phyloP scores from a whole-genome alignment of 1,284 basidiomycete genomes.

The Malassezia cuniculi region DNA sequence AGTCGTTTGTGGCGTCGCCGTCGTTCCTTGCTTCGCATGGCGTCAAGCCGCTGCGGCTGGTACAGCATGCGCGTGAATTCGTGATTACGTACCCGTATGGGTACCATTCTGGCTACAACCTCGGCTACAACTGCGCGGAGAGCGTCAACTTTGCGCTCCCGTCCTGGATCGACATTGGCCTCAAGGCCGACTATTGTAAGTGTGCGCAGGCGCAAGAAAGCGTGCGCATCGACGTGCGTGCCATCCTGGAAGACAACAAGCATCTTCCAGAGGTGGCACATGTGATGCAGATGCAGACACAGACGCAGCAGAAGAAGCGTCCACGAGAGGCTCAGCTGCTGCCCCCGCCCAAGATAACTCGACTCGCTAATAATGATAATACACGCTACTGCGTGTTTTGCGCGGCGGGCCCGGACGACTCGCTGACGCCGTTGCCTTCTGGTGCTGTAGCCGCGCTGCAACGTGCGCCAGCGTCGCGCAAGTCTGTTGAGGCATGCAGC shows the following conservation, averaged over 20 bases:
- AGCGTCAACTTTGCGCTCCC: slow-evolving; percentile 95
- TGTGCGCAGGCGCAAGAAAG: slow-evolving; percentile 35
- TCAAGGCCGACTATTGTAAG: slow-evolving; percentile 38
- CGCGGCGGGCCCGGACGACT: slow-evolving; percentile 25
- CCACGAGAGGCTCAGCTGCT: too few species aligned
- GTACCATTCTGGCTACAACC: slow-evolving; percentile 92
- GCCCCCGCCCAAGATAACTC: too few species aligned
- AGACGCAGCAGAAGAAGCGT: too few species aligned
- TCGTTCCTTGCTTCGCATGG: slow-evolving; percentile 64
- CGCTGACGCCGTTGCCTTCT: slow-evolving; percentile 22
- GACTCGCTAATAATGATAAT: too few species aligned
- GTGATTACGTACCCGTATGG: slow-evolving; percentile 85
- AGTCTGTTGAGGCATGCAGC: background rate
- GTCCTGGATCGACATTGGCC: slow-evolving; percentile 78
- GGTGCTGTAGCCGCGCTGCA: slow-evolving; percentile 5
- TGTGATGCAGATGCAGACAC: slow-evolving; percentile 1
- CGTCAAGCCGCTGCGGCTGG: slow-evolving; percentile 50
- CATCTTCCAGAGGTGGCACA: background rate
- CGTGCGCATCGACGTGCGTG: slow-evolving; percentile 41
- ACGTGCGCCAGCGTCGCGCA: background rate
- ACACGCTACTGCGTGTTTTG: slow-evolving; percentile 46
- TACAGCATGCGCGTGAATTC: slow-evolving; percentile 83
- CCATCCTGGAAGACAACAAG: slow-evolving; percentile 25
- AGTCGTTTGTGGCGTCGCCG: slow-evolving; percentile 87
- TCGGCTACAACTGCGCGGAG: slow-evolving; percentile 95